Evolutionary conservation across 75 land plant species (phyloP).

Genomic region (Picea sitchensis): DNA sequence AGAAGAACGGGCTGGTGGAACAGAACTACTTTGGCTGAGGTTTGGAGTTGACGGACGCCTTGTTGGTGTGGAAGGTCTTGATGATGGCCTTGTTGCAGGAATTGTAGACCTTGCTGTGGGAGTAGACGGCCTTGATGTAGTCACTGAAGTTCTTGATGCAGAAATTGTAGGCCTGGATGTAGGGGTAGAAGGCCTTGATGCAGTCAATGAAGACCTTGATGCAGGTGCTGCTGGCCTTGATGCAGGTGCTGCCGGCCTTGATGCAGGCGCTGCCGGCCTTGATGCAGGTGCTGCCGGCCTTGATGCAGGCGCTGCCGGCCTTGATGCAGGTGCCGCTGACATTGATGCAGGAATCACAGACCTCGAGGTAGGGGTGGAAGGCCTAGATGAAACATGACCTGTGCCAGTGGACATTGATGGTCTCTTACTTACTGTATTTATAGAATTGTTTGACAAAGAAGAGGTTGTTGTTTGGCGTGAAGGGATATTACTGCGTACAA

Average conservation of each 20-base stretch:
- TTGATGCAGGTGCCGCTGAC: constrained; percentile 12
- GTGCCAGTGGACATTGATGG: constrained; percentile 5
- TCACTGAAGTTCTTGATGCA: constrained; percentile 7
- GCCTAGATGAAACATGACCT: constrained; percentile 19
- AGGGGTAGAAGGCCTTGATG: constrained; percentile 30
- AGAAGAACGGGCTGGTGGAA: constrained; percentile 34
- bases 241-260: constrained; percentile 36
- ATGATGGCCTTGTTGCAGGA: constrained; percentile 27
- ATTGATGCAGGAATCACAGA: constrained; percentile 10
- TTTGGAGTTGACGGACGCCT: constrained; percentile 44
- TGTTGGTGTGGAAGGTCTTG: constrained; percentile 39
- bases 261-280: constrained; percentile 2
- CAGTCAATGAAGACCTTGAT: constrained; percentile 37
- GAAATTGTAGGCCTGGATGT: constrained; percentile 26
- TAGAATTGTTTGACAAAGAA: constrained; percentile 30
- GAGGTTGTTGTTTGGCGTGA: constrained; percentile 26
- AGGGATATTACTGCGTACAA: constrained; percentile 23
- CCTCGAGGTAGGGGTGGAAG: constrained; percentile 13
- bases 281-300: constrained; percentile 19
- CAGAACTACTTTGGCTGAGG: constrained; percentile 21
- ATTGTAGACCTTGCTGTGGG: constrained; percentile 22
- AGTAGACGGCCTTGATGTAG: constrained; percentile 10
- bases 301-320: constrained; percentile 2
- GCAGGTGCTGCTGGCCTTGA: constrained; percentile 54
- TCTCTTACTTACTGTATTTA: constrained; percentile 1